Conservation (phyloP, 768 basidiomycete species). For the Agrocybe pediades region DNA sequence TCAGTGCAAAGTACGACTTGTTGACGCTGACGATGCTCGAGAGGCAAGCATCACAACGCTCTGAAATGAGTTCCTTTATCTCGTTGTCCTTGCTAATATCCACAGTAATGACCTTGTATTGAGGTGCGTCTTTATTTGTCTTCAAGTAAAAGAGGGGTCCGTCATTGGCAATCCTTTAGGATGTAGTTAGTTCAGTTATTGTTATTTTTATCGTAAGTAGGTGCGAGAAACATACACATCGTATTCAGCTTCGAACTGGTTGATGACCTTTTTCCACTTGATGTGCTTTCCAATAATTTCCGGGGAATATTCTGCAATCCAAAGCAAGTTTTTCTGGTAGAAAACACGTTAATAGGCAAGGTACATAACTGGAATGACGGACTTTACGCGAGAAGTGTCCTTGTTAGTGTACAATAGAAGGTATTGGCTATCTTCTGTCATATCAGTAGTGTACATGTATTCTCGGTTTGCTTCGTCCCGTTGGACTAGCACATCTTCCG, state of each 20-base stretch:
- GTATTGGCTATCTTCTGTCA: slow-evolving; percentile 71
- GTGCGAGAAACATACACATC: slow-evolving; percentile 46
- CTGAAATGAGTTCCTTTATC: slow-evolving; percentile 65
- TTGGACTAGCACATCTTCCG: slow-evolving; percentile 68
- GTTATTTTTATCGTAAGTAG: neutral
- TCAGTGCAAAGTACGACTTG: slow-evolving; percentile 56
- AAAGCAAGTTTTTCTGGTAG: slow-evolving; percentile 73
- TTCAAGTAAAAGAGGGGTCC: slow-evolving; percentile 61
- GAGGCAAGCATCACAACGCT: slow-evolving; percentile 60
- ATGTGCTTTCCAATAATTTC: slow-evolving; percentile 64
- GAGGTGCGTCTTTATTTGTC: slow-evolving; percentile 68
- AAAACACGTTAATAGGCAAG: no score
- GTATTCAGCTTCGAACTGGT: slow-evolving; percentile 71
- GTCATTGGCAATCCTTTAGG: slow-evolving; percentile 71
- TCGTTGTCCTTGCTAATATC: slow-evolving; percentile 55
- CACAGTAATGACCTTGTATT: slow-evolving; percentile 65
- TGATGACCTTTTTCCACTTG: slow-evolving; percentile 70
- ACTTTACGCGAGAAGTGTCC: slow-evolving; percentile 64
- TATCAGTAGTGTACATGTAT: slow-evolving; percentile 59
- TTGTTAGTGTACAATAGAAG: slow-evolving; percentile 52
- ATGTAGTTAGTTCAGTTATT: neutral
- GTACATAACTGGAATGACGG: no score
- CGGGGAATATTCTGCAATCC: slow-evolving; percentile 68
- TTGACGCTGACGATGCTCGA: slow-evolving; percentile 48
- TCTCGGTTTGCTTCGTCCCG: slow-evolving; percentile 65